Evolutionary conservation across 768 basidiomycete species (phyloP).

Genomic region (Phylloporus sp.): DNA sequence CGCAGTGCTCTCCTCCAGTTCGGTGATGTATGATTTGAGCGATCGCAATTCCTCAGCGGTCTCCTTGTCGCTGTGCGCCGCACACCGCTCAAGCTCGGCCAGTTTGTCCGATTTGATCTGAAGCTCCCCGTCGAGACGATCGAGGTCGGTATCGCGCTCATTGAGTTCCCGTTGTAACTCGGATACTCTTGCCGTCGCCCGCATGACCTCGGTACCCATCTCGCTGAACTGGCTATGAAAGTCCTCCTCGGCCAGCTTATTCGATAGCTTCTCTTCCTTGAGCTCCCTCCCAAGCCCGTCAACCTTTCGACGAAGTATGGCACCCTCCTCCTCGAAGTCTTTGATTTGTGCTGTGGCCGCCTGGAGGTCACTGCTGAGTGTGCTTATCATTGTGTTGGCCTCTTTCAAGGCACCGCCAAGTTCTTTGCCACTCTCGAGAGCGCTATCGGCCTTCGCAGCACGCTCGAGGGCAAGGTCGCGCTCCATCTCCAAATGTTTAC

Average conservation of each 20-base stretch:
- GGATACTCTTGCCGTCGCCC: constrained; percentile 31
- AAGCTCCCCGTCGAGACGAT: constrained; percentile 42
- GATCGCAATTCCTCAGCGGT: constrained; percentile 33
- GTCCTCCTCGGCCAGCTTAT: constrained; percentile 37
- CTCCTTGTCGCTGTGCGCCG: constrained; percentile 24
- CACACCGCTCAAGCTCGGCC: constrained; percentile 19
- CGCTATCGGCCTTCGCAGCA: constrained; percentile 59
- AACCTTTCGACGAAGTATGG: constrained; percentile 46
- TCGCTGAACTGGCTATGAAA: constrained; percentile 33
- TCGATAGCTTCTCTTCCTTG: constrained; percentile 46
- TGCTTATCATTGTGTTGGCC: constrained; percentile 57
- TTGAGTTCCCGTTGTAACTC: constrained; percentile 46
- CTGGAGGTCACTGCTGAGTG: constrained; percentile 55
- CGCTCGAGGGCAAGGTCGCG: constrained; percentile 6
- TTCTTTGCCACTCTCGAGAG: constrained; percentile 61
- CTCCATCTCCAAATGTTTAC: background rate
- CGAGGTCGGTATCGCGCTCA: constrained; percentile 32
- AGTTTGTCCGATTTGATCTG: constrained; percentile 29
- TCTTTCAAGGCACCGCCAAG: constrained; percentile 64
- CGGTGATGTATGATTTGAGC: constrained; percentile 48
- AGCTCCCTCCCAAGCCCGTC: constrained; percentile 57
- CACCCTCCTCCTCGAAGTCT: constrained; percentile 61
- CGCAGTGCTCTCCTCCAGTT: constrained; percentile 56
- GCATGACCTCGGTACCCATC: constrained; percentile 30
- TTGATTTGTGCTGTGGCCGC: constrained; percentile 49